phyloP scores from a whole-genome alignment of 1,284 basidiomycete genomes.

The Phylloboletellus chloephorus region DNA sequence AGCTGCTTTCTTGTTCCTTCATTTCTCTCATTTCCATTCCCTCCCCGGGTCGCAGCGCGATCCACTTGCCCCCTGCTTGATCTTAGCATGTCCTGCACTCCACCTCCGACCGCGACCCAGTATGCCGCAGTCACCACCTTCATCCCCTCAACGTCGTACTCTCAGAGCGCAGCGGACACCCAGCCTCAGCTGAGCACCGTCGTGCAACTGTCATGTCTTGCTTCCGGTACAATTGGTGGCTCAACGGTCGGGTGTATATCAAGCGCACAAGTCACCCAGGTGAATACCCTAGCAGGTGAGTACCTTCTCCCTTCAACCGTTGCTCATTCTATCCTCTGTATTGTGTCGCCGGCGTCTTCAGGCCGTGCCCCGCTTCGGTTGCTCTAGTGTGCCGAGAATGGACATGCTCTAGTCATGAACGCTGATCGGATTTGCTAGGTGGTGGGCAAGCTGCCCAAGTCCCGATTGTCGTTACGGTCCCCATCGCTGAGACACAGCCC shows the following conservation, averaged over 20 bases:
- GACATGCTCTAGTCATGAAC: not conserved
- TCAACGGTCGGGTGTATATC: slow-evolving; percentile 29
- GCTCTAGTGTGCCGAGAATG: slow-evolving; percentile 1
- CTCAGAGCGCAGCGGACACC: slow-evolving; percentile 26
- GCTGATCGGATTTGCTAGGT: slow-evolving; percentile 25
- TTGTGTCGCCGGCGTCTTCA: slow-evolving; percentile 1
- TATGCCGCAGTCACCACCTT: slow-evolving; percentile 34
- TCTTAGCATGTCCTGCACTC: slow-evolving; percentile 29
- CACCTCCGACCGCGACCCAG: slow-evolving; percentile 35
- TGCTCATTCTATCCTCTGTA: not conserved
- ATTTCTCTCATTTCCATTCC: slow-evolving; percentile 5
- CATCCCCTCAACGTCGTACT: slow-evolving; percentile 34
- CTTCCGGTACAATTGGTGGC: slow-evolving; percentile 24
- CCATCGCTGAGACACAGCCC: slow-evolving; percentile 29
- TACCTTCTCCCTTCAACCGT: not conserved
- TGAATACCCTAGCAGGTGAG: slow-evolving; percentile 34
- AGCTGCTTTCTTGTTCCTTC: slow-evolving; percentile 5
- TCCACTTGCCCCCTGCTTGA: not conserved
- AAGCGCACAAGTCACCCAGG: slow-evolving; percentile 21
- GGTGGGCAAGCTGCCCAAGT: slow-evolving; percentile 31
- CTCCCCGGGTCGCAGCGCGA: not conserved
- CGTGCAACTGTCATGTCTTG: slow-evolving; percentile 30
- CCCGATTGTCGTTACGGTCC: slow-evolving; percentile 33
- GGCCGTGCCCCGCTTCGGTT: slow-evolving; percentile 7
- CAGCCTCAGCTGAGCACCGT: slow-evolving; percentile 28